Percentiles rank a stretch among this genome's conserved stretches.
Evolutionary conservation across 306 rosid species (phyloP).

Genomic region (Cucurbita argyrosperma): DNA sequence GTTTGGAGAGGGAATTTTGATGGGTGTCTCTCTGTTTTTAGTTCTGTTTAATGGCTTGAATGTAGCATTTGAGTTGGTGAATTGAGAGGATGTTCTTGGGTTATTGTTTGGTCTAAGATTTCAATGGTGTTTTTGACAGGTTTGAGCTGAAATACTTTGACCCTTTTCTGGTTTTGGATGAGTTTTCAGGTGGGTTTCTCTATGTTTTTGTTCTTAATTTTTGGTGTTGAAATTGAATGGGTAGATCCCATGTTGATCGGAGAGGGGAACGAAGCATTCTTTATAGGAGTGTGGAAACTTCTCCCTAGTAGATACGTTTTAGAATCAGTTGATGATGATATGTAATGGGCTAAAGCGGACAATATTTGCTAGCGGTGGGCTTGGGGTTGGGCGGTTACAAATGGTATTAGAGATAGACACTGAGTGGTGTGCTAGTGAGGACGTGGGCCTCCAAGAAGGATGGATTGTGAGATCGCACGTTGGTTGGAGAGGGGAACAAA

Average conservation of each 20-base stretch:
- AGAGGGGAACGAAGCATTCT: no score
- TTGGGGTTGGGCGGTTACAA: no score
- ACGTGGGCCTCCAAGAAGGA: no score
- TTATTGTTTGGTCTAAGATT: constrained; percentile 1
- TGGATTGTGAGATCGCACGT: no score
- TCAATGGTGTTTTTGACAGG: constrained; percentile 25
- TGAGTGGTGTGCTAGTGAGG: no score
- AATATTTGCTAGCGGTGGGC: no score
- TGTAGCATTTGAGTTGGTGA: neutral
- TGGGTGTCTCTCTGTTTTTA: neutral
- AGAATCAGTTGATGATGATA: no score
- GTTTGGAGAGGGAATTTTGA: neutral
- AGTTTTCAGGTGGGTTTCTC: constrained; percentile 66
- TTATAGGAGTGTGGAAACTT: no score
- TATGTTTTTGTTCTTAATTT: neutral
- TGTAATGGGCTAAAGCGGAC: no score
- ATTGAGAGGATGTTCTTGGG: neutral
- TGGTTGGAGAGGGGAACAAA: no score
- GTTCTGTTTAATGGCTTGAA: neutral
- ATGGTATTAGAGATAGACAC: no score
- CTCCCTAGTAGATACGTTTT: no score
- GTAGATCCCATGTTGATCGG: neutral
- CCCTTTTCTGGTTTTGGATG: constrained; percentile 88
- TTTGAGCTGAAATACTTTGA: constrained; percentile 86
- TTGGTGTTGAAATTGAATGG: neutral